Base-by-base conservation (phyloP, 257 asterid species). In the Nicotiana otophora region DNA sequence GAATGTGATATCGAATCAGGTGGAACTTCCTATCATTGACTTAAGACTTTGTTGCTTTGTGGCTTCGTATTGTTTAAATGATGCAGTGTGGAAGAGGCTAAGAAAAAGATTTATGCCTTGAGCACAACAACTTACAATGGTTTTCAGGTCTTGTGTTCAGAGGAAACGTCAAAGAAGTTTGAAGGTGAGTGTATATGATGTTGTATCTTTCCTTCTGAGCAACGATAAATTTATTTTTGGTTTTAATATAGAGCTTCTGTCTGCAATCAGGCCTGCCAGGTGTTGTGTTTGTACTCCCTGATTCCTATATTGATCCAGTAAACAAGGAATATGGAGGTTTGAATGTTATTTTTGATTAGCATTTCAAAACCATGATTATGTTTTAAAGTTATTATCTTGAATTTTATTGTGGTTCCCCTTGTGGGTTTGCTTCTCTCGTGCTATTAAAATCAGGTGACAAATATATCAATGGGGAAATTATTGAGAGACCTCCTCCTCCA, bases 241-340 rank as follows among this genome's bases (percentile, higher is more conserved):
- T 80, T 58, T 16, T 82, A 78, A 85, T 81, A 83, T 42, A 34
- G 62, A 68, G 42, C 10, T 11, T 60, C 74, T 88, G 81, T 61
- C 65, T 77, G 65, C 77, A 20, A 57, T 81, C 88, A 96, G 99
- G 84, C 77, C 78, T 92, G 26, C 94, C 93, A 2, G 95, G 91
- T 77, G 99, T 96, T 79, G 93, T 94, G 12, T 94, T 94, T 85
- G 92, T 96, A 30, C 83, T 96, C 82, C 99, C 99, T 28, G 99
- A 96, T 88, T 96, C 99, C 10, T 96, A 96, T 83, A 93, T 94
- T 42, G 98, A 96, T 90, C 97, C 98, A 36, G 89, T 84, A 26
- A 92, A 92, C 65, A 93, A 96, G 90, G 97, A 93, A 79, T 96
- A 96, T 83, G 99, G 99, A 96, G 99, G 99, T 94, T 75, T 77